Evolutionary conservation across 257 asterid genomes (phyloP).

Genomic region (Dorcoceras hygrometricum): DNA sequence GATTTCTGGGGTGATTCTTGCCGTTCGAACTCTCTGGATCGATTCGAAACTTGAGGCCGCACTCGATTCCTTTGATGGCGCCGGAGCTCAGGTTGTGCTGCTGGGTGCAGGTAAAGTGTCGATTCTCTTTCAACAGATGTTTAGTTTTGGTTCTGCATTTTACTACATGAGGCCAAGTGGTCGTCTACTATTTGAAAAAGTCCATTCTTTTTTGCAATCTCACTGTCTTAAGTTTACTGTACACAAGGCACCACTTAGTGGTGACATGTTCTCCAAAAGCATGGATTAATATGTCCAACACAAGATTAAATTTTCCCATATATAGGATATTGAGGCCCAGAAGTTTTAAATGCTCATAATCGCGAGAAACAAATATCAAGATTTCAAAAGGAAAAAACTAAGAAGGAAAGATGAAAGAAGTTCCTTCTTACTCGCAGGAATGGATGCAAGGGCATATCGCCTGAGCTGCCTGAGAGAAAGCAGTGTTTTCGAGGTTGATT

Average conservation of each 20-base stretch:
- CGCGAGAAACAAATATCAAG: not conserved
- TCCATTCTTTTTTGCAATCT: too few species aligned
- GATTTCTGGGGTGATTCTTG: conserved; percentile 84
- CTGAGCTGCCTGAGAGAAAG: conserved; percentile 78
- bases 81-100: conserved; percentile 84
- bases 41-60: conserved; percentile 85
- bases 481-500: conserved; percentile 81
- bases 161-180: too few species aligned
- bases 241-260: not conserved
- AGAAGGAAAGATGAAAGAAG: too few species aligned
- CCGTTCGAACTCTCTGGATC: conserved; percentile 91
- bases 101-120: conserved; percentile 84
- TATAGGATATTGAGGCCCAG: too few species aligned
- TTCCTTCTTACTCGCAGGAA: conserved; percentile 57
- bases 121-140: not conserved
- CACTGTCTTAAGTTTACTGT: not conserved
- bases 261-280: too few species aligned
- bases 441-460: conserved; percentile 92
- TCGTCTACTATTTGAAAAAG: too few species aligned
- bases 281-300: too few species aligned
- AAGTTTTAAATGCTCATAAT: too few species aligned
- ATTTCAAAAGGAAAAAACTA: too few species aligned
- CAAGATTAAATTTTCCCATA: too few species aligned
- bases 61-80: conserved; percentile 53
- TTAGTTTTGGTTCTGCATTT: not conserved